Evolutionary conservation across 2,329 filamentous ascomycete species (phyloP).

Genomic region (Neurospora sp.): DNA sequence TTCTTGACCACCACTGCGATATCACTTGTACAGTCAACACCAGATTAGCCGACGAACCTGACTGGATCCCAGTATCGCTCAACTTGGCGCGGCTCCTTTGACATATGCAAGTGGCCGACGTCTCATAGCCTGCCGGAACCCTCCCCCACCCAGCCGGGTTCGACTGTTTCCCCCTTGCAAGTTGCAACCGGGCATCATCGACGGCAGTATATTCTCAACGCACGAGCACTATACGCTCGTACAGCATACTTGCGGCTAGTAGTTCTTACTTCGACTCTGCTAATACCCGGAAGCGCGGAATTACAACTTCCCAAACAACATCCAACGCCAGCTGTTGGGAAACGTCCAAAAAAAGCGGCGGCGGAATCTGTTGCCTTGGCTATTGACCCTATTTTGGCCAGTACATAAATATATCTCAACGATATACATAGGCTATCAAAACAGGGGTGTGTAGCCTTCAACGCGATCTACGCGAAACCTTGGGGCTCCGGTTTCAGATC

Average conservation of each 20-base stretch:
- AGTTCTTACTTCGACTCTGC: neutral
- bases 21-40: neutral
- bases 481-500: slow-evolving; percentile 16
- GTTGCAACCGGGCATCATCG: neutral
- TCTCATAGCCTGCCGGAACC: neutral
- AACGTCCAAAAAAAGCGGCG: slow-evolving; percentile 21
- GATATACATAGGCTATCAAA: slow-evolving; percentile 1
- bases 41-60: neutral
- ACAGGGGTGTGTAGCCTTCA: slow-evolving; percentile 16
- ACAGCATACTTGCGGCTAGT: neutral
- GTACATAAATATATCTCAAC: neutral
- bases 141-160: neutral
- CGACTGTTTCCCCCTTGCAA: neutral
- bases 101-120: neutral
- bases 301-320: neutral
- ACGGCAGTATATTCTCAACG: neutral
- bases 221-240: neutral
- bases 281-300: neutral
- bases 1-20: neutral
- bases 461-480: slow-evolving; percentile 16
- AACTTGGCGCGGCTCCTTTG: neutral
- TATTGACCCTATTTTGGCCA: slow-evolving; percentile 2
- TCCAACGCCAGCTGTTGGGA: slow-evolving; percentile 13
- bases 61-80: neutral
- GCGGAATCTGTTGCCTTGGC: slow-evolving; percentile 16